Percentiles rank a stretch among this genome's conserved stretches.
These are phyloP conservation scores for Phytophthora boehmeriae DNA, from an alignment of 352 stramenopile species.

Conservation along the genomic window DNA sequence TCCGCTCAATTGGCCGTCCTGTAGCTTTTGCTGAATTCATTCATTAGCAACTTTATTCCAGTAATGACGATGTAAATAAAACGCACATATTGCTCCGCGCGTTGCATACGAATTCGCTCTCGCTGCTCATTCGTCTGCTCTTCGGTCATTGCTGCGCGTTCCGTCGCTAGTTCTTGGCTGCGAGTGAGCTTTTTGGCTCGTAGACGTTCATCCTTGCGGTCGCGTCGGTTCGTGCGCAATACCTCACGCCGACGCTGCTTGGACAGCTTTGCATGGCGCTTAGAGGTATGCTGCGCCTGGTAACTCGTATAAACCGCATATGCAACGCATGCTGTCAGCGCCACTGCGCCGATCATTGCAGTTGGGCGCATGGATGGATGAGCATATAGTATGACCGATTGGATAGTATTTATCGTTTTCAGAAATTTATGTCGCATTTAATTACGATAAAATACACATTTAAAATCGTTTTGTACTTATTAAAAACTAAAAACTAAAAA, in stretches of 20 bases:
- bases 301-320: conserved; percentile 5
- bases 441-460: too few species aligned
- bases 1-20: conserved; percentile 39
- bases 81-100: conserved; percentile 80
- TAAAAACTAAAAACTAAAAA: too few species aligned
- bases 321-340: conserved; percentile 4
- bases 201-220: conserved; percentile 38
- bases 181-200: conserved; percentile 31
- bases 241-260: conserved; percentile 24
- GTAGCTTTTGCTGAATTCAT: conserved; percentile 71
- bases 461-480: too few species aligned
- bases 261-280: neutral
- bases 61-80: too few species aligned
- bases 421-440: too few species aligned
- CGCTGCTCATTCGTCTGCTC: conserved; percentile 55
- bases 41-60: neutral
- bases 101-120: conserved; percentile 70
- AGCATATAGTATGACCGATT: too few species aligned
- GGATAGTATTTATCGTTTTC: too few species aligned
- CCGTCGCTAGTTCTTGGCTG: conserved; percentile 2
- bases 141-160: conserved; percentile 35
- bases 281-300: neutral
- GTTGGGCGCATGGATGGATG: too few species aligned
- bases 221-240: conserved; percentile 31
- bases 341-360: conserved; percentile 4